A percentile compares a stretch with the other conserved stretches of the same genome.
These are phyloP conservation scores for Pythium monospermum DNA, from an alignment of 352 stramenopile genomes.

Conservation along the genomic window DNA sequence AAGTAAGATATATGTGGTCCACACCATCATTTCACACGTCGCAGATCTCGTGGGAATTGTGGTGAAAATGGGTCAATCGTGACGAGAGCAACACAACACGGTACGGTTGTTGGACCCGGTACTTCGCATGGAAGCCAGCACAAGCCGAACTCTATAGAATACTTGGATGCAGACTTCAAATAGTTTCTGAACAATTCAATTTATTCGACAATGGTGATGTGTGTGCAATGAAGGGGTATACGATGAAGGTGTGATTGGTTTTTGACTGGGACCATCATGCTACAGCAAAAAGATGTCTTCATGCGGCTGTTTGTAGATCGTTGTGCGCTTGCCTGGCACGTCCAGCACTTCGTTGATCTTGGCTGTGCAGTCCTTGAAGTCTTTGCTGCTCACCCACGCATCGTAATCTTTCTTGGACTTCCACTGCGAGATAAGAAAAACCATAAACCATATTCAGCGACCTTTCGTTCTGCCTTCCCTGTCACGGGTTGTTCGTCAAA, in stretches of 20 bases:
- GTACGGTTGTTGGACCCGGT: too few species aligned
- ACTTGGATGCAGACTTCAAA: too few species aligned
- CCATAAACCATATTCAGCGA: not conserved
- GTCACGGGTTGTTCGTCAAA: not conserved
- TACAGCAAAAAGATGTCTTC: conserved; percentile 87
- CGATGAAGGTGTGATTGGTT: not conserved
- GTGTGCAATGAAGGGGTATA: not conserved
- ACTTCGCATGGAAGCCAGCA: too few species aligned
- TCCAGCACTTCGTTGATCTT: conserved; percentile 87
- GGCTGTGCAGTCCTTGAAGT: conserved; percentile 72
- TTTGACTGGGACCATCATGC: too few species aligned
- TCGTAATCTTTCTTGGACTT: conserved; percentile 78
- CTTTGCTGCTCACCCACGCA: conserved; percentile 67
- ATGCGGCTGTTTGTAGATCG: conserved; percentile 73
- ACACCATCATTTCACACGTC: conserved; percentile 7
- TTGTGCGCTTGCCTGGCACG: conserved; percentile 79
- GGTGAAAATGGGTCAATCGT: too few species aligned
- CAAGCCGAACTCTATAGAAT: too few species aligned
- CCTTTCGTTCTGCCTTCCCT: not conserved
- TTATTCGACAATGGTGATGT: conserved; percentile 19
- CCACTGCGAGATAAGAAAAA: conserved; percentile 41
- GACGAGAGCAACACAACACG: too few species aligned
- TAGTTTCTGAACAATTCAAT: not conserved
- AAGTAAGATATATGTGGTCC: conserved; percentile 12
- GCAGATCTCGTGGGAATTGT: conserved; percentile 12